Evolutionary conservation across 257 asterid genomes (phyloP).

Genomic region (Knoxia roxburghii): DNA sequence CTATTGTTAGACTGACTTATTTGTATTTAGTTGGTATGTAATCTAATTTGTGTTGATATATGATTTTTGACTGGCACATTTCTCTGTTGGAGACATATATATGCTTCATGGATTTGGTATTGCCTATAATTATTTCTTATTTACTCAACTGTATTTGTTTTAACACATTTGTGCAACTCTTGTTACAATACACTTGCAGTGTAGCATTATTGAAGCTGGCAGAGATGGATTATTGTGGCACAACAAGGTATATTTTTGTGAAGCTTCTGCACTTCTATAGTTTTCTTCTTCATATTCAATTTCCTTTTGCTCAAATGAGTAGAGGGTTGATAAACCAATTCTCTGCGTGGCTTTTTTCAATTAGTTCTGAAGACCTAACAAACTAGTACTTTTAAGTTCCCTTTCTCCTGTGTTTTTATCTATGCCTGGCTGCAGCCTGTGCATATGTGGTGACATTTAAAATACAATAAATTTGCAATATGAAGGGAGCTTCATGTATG

Average conservation of each 20-base stretch:
- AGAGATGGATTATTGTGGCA: conserved; percentile 89
- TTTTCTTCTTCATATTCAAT: not conserved
- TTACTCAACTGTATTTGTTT: not conserved
- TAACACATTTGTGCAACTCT: not conserved
- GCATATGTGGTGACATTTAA: not conserved
- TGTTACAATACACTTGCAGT: conserved; percentile 33
- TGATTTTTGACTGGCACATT: not conserved
- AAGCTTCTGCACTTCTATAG: not conserved
- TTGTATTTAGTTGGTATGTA: not conserved
- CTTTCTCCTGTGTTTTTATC: not conserved
- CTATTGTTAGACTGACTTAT: not conserved
- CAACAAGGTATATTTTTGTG: conserved; percentile 59
- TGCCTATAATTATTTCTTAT: not conserved
- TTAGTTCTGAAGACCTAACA: not conserved
- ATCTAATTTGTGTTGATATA: not conserved
- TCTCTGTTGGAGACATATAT: not conserved
- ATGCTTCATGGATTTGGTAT: not conserved
- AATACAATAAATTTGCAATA: not conserved
- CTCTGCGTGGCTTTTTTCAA: not conserved
- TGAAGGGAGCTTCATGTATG: not conserved
- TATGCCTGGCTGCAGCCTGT: not conserved
- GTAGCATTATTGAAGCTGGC: conserved; percentile 84
- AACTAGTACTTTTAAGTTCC: not conserved
- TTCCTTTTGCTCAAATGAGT: not conserved
- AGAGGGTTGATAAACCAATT: no score